Base-by-base conservation (phyloP, 2,329 filamentous ascomycete species). In the Fusarium pseudonygamai region DNA sequence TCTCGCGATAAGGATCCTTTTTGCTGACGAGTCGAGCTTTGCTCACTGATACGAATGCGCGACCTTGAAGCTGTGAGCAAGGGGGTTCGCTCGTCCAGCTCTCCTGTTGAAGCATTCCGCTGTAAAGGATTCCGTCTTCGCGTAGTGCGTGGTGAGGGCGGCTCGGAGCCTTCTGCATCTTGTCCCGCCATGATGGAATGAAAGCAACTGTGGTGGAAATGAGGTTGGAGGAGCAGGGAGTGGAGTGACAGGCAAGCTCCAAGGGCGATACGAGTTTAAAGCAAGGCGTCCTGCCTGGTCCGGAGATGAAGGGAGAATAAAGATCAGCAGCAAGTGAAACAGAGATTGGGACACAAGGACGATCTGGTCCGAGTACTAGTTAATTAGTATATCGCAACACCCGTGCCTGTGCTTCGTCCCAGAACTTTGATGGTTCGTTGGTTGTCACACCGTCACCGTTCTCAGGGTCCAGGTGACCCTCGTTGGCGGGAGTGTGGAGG, bases 11-110 rank as follows among this genome's bases (percentile, higher is more conserved):
- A 68, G 52, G 75, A 71, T 22, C 78, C 47, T 34, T 65, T 72
- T 42, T 69, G 71, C 30, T 76, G 69, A 36, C 78, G 74, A 34
- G 78, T 78, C 11, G 80, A 80, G 50, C 68, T 73, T 37, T 76
- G 65, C 36, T 77, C 79, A 42, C 79, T 81, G 43, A 84, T 83
- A 70, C 85, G 84, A 40, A 85, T 79, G 18, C 80, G 84, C 30
- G 84, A 84, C 64, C 82, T 81, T 11, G 84, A 83, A 32, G 77
- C 77, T 12, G 79, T 78, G 7, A 87, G 77, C 15, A 87, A 78
- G 9, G 86, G 81, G 20, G 85, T 85, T 32, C 80, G 82, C 73
- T 87, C 86, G 65, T 87, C 84, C 1, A 82, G 73, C 26, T 81
- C 82, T 32, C 68, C 69, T 28, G 73, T 69, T 14, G 81, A 80